phyloP scores from a whole-genome alignment of 2,329 filamentous ascomycete genomes.

The Ophiocordyceps camponoti-leonardi region DNA sequence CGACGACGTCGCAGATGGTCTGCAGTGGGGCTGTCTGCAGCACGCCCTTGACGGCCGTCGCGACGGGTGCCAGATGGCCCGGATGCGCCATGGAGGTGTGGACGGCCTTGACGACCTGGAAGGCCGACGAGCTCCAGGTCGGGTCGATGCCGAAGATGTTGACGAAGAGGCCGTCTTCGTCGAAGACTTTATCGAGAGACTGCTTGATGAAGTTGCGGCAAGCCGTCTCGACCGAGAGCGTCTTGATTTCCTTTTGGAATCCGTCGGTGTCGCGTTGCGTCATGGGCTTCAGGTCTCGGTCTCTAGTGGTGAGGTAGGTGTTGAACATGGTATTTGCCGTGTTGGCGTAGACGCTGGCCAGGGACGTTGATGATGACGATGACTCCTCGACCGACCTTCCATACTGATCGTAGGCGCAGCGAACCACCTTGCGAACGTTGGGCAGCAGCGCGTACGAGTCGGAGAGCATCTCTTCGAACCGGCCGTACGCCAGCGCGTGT shows the following conservation, averaged over 20 bases:
- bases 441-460: constrained; percentile 38
- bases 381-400: constrained; percentile 25
- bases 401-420: constrained; percentile 32
- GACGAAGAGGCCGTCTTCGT: constrained; percentile 33
- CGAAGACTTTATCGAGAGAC: constrained; percentile 38
- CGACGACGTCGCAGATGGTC: constrained; percentile 35
- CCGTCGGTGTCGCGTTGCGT: constrained; percentile 35
- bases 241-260: constrained; percentile 35
- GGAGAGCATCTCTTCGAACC: constrained; percentile 39
- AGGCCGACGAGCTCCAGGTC: constrained; percentile 32
- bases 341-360: constrained; percentile 30
- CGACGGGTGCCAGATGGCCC: constrained; percentile 35
- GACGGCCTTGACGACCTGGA: constrained; percentile 28
- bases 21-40: constrained; percentile 29
- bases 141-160: constrained; percentile 40
- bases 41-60: constrained; percentile 28
- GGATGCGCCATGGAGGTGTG: constrained; percentile 34
- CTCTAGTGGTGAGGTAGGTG: constrained; percentile 33
- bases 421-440: constrained; percentile 35
- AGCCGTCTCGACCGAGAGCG: constrained; percentile 32
- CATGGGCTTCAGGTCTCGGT: constrained; percentile 33
- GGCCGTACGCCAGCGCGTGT: constrained; percentile 41
- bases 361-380: constrained; percentile 3
- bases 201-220: constrained; percentile 42
- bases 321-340: constrained; percentile 37